Base-by-base conservation (phyloP, 805 yeast species). In the Sporopachydermia quercuum region DNA sequence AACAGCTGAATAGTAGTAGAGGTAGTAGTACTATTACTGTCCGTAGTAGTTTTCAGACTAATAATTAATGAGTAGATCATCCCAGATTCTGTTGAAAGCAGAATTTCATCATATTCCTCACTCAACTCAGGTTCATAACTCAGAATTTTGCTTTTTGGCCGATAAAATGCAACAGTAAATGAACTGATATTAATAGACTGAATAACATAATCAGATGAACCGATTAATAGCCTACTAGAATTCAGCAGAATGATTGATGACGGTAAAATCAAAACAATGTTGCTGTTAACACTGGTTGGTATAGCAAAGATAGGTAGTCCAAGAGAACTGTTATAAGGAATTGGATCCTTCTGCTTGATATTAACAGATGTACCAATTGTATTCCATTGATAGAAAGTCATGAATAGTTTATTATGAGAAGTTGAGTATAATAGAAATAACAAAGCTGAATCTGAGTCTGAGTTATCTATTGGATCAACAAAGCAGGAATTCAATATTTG, bases 61-160 rank as follows among this genome's bases (percentile, higher is more conserved):
- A 63, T 37, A 1, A 54, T 44, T 4, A 51, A 33, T 2, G 50
- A 43, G 41, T 44, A 44, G 1, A 52, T 43, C 0, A 51, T 43
- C 1, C 57, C 59, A 16, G 49, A 47, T 18, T 54, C 58, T 1
- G 52, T 49, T 0, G 53, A 41, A 3, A 57, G 37, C 4, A 51
- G 40, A 0, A 50, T 48, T 18, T 49, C 54, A 30, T 49, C 43
- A 14, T 37, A 23, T 15, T 34, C 16, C 6, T 34, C 16, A n/a
- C 16, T 15, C n/a, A 34, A 34, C 1, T 41, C 46, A 1, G 41
- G 33, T 3, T 30, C 33, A 4, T 41, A 40, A 1, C 44, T 42
- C 5, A 46, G 35, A 2, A 62, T 50, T 3, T 47, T 36, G 0
- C 55, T 41, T 2, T 45, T 44, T 1, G 68, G 30, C 8, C 8